Evolutionary conservation across 495 filamentous ascomycete species (phyloP).

Genomic region (Penicillium pulvis): DNA sequence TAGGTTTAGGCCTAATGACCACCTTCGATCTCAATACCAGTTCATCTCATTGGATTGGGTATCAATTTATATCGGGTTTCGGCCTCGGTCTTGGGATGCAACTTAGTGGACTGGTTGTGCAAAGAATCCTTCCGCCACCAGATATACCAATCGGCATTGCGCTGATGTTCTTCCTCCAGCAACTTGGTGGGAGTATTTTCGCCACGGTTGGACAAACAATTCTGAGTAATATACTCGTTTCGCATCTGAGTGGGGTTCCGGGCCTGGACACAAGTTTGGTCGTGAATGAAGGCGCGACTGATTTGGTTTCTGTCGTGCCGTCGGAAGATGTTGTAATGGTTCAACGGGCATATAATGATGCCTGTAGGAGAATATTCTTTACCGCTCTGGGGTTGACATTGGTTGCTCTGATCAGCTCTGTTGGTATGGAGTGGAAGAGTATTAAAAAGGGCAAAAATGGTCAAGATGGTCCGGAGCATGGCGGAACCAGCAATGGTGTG

Average conservation of each 20-base stretch:
- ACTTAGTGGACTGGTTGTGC: constrained; percentile 64
- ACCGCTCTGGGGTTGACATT: background rate
- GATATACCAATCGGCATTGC: constrained; percentile 73
- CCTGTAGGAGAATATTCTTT: constrained; percentile 2
- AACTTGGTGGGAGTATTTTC: constrained; percentile 71
- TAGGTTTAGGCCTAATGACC: constrained; percentile 71
- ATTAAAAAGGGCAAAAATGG: constrained; percentile 13
- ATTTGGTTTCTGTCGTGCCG: background rate
- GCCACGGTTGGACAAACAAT: constrained; percentile 64
- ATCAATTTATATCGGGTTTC: constrained; percentile 67
- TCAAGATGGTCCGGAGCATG: constrained; percentile 3
- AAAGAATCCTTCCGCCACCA: constrained; percentile 59
- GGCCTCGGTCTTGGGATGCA: constrained; percentile 73
- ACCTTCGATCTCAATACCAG: constrained; percentile 60
- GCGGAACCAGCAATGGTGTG: background rate
- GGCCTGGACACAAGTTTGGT: background rate
- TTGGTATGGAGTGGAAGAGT: constrained; percentile 9
- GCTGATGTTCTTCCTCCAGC: constrained; percentile 68
- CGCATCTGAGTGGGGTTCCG: background rate
- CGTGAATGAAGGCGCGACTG: constrained; percentile 2
- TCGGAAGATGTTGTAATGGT: background rate
- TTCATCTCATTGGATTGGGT: constrained; percentile 71
- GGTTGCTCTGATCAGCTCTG: background rate
- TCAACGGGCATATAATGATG: constrained; percentile 2
- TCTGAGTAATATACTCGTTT: background rate